Evolutionary conservation across 2,329 filamentous ascomycete genomes (phyloP).

Genomic region (Fusarium equiseti): DNA sequence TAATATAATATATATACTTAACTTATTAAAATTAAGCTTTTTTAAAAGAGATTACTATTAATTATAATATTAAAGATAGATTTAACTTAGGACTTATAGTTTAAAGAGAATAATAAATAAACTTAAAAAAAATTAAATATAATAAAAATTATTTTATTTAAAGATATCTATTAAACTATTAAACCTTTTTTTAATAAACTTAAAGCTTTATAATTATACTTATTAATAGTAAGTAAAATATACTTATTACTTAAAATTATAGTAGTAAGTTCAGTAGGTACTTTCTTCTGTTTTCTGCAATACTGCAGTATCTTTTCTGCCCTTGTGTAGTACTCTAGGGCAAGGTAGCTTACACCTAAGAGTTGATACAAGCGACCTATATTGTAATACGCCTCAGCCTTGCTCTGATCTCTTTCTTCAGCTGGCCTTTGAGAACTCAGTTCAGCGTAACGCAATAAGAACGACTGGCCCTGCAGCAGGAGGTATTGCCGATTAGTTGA

Average conservation of each 20-base stretch:
- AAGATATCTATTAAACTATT: too few species aligned
- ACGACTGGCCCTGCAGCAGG: conserved; percentile 85
- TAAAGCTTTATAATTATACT: conserved; percentile 48
- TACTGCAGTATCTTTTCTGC: conserved; percentile 43
- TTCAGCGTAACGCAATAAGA: conserved; percentile 66
- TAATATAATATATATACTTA: too few species aligned
- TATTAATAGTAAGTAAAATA: conserved; percentile 49
- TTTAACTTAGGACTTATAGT: too few species aligned
- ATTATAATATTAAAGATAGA: too few species aligned
- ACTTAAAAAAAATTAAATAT: too few species aligned
- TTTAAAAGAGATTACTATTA: too few species aligned
- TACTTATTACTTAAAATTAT: conserved; percentile 52
- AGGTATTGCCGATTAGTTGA: conserved; percentile 90
- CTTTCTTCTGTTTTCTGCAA: neutral
- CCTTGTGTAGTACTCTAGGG: conserved; percentile 75
- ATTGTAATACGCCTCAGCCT: conserved; percentile 55
- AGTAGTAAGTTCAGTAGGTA: conserved; percentile 45
- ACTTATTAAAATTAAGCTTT: too few species aligned
- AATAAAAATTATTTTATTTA: too few species aligned
- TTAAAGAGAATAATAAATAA: too few species aligned
- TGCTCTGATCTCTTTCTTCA: conserved; percentile 7
- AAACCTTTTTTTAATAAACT: conserved; percentile 41
- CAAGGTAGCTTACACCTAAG: conserved; percentile 62
- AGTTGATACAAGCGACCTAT: conserved; percentile 55
- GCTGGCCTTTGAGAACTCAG: conserved; percentile 2